Evolutionary conservation across 441 rosid species (phyloP), one percentile per base, ranked within the genome.

Genomic region (Euphorbia corollata): DNA sequence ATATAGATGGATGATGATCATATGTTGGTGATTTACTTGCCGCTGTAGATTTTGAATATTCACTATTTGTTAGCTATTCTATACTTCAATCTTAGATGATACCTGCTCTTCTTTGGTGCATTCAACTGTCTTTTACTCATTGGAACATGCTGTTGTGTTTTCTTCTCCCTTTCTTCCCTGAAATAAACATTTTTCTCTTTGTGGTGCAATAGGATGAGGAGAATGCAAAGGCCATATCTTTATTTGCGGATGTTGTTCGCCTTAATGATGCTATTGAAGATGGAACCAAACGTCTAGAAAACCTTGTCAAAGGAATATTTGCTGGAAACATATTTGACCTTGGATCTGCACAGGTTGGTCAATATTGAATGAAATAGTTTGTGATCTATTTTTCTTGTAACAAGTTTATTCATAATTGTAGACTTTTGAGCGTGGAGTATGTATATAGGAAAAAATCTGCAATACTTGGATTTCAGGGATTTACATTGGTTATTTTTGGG

Each of bases 321-420:
- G 98, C 98, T 24, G 97, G 96, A 78, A 94, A 94, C 73, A 87
- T 94, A 73, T 88, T 94, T 74, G 99, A 94, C 76, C 94, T 94
- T 36, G 98, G 98, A 67, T 94, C 99, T 79, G 96, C 96, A 24
- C 84, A 85, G 87, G 92, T 86, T 77, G 13, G 71, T 68, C 48
- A 65, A 23, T 70, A 27, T 67, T 76, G 48, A 45, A 50, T 65
- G 4, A 9, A 30, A 10, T 23, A 12, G 18, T 23, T 24, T 59
- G 19, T 51, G n/a, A 8, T 32, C 13, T 60, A 15, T 32, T n/a
- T 8, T 32, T 38, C 47, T 64, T n/a, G 4, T n/a, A 24, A 36
- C 41, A 36, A 36, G 41, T 36, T 36, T 36, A 36, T 36, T 36
- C 41, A 36, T 36, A 2, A 36, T 36, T 36, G 41, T 36, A 7